Percentiles rank a stretch among this genome's conserved stretches.
These are phyloP conservation scores for Dinochytrium kinnereticum DNA, from an alignment of 371 early-diverging fungal species.

Conservation along the genomic window DNA sequence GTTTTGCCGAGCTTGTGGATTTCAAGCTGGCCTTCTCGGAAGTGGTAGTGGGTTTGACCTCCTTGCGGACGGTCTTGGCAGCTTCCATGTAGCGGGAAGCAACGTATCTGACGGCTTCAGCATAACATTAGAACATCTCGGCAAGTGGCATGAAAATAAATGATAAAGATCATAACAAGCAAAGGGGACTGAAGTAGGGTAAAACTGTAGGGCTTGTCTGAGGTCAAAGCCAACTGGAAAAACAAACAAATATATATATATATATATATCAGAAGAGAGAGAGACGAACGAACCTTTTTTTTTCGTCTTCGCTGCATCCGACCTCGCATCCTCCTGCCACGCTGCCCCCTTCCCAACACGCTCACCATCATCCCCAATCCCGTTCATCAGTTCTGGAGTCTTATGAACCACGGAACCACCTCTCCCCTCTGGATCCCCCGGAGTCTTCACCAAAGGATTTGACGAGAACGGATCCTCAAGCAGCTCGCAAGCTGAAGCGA, in stretches of 20 bases:
- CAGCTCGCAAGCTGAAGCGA: background rate
- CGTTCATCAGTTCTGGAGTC: background rate
- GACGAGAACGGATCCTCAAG: conserved; percentile 3
- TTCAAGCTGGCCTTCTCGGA: no score
- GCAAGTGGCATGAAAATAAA: no score
- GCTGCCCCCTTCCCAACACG: no score
- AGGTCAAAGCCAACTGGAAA: no score
- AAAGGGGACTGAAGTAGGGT: no score
- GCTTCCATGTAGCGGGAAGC: conserved; percentile 13
- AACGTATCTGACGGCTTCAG: background rate
- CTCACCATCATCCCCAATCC: background rate
- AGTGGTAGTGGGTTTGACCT: no score
- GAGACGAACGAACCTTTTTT: background rate
- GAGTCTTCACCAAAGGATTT: background rate
- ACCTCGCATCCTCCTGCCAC: no score
- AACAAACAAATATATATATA: no score
- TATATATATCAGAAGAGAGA: no score
- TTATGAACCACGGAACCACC: background rate
- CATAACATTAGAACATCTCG: background rate
- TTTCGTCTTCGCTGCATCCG: background rate
- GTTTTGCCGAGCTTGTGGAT: no score
- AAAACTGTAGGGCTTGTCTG: no score
- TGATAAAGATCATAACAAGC: no score
- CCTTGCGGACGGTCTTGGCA: background rate
- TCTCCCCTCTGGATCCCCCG: background rate